Evolutionary conservation across 768 basidiomycete species (phyloP), one percentile per base, ranked within the genome.

Genomic region (Lentinula sp.): DNA sequence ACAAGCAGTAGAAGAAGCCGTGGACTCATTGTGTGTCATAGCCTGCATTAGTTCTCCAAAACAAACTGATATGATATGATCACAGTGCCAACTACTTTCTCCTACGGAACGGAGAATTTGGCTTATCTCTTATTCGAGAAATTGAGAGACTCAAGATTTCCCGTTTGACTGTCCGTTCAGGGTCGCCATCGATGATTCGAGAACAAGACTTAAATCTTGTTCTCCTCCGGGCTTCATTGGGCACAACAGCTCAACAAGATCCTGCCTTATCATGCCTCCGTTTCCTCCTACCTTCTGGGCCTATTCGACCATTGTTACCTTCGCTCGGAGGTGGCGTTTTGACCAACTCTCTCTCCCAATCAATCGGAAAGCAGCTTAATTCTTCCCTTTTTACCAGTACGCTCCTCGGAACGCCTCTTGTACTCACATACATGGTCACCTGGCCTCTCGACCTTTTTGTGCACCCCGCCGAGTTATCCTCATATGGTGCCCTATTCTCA

Each of bases 381-480:
- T 68, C 72, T 5, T 81, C 82, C 2, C 70, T 82, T 9, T 92
- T 94, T 70, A 85, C 85, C 58, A 86, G 88, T 55, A 80, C 87
- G 59, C 79, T 96, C 3, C 82, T 97, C 42, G 94, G 94, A 15
- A 91, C 90, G 0, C 85, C 89, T 0, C 75, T 94, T 35, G 73
- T 79, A 1, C 78, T 96, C 18, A 81, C 80, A 6, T 95, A 92
- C 70, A 76, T 72, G 16, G 85, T 94, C 23, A 74, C 87, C 0
- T 97, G 93, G 93, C 94, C 94, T 0, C 79, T 96, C 45, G 92
- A 95, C 69, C 83, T 96, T 50, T 95, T 96, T 74, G 82, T 97
- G 23, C 85, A 91, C 57, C 77, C 86, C 20, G 76, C 85, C 0
- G 91, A 93, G 66, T 77, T 95, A 18, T 77, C 82, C 16, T 80